These are phyloP conservation scores for Aspergillus jensenii DNA, from an alignment of 2,329 filamentous ascomycete species.

Conservation along the genomic window DNA sequence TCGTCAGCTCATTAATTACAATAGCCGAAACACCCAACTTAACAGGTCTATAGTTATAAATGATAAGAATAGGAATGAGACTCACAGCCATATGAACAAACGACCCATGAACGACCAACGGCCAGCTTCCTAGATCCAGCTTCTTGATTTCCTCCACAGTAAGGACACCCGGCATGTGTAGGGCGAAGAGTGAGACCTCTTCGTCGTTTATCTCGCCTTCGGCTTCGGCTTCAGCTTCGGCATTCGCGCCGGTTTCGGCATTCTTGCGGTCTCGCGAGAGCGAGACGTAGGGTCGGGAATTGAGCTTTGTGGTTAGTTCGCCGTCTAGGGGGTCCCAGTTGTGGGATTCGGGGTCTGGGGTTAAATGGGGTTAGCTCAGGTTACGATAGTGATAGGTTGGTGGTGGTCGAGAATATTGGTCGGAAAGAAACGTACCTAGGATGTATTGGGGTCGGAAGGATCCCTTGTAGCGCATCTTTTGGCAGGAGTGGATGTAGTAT, in stretches of 20 bases:
- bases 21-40: too few species aligned
- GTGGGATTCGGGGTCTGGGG: constrained; percentile 46
- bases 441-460: constrained; percentile 48
- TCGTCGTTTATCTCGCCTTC: constrained; percentile 36
- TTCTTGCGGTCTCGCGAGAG: constrained; percentile 35
- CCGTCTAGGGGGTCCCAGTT: constrained; percentile 47
- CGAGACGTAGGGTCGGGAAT: constrained; percentile 46
- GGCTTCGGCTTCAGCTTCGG: background rate
- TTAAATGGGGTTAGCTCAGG: background rate
- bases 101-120: constrained; percentile 40
- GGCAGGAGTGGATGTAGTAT: constrained; percentile 61
- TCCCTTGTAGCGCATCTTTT: constrained; percentile 54
- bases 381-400: background rate
- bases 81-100: constrained; percentile 46
- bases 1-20: background rate
- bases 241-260: background rate
- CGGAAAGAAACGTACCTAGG: constrained; percentile 38
- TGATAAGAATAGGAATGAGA: background rate
- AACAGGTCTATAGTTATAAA: background rate
- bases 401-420: background rate
- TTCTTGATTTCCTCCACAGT: constrained; percentile 42
- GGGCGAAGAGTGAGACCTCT: constrained; percentile 46
- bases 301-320: constrained; percentile 41
- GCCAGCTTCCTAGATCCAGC: constrained; percentile 47
- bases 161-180: constrained; percentile 48